These are phyloP conservation scores for Colletotrichum sp. DNA, from an alignment of 2,329 filamentous ascomycete genomes.

Conservation along the genomic window DNA sequence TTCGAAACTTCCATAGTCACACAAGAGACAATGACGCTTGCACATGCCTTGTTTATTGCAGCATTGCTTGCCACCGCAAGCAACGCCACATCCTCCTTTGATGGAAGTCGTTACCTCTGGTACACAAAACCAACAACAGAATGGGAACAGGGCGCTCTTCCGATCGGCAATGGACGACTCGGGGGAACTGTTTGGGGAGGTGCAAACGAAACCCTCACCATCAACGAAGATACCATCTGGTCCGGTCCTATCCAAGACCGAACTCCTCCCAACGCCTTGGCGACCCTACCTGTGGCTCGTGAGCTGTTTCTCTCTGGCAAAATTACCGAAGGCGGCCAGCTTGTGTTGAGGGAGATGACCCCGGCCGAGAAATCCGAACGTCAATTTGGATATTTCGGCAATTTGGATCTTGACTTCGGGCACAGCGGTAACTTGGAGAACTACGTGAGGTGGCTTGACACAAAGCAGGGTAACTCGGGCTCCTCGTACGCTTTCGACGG, in stretches of 20 bases:
- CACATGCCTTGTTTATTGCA: neutral
- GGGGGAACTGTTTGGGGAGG: constrained; percentile 49
- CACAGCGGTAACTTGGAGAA: constrained; percentile 31
- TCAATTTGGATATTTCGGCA: constrained; percentile 40
- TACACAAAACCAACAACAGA: neutral
- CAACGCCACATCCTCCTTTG: neutral
- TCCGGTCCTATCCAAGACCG: constrained; percentile 49
- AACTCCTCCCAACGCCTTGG: constrained; percentile 39
- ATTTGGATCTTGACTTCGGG: constrained; percentile 41
- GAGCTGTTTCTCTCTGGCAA: constrained; percentile 38
- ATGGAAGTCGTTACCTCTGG: constrained; percentile 4
- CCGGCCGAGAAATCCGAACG: constrained; percentile 40
- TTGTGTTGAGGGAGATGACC: constrained; percentile 38
- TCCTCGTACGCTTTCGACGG: constrained; percentile 41
- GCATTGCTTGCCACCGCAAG: neutral
- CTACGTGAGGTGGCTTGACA: constrained; percentile 45
- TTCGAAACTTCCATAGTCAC: neutral
- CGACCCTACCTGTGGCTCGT: constrained; percentile 37
- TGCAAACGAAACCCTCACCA: constrained; percentile 42
- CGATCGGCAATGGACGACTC: constrained; percentile 53
- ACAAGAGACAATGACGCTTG: neutral
- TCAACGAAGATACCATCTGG: constrained; percentile 56
- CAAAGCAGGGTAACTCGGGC: constrained; percentile 37
- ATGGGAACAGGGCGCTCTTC: constrained; percentile 36
- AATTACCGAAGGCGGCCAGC: constrained; percentile 39